Evolutionary conservation across 129 eudicot species (phyloP).

Genomic region (Helianthus tuberosus): DNA sequence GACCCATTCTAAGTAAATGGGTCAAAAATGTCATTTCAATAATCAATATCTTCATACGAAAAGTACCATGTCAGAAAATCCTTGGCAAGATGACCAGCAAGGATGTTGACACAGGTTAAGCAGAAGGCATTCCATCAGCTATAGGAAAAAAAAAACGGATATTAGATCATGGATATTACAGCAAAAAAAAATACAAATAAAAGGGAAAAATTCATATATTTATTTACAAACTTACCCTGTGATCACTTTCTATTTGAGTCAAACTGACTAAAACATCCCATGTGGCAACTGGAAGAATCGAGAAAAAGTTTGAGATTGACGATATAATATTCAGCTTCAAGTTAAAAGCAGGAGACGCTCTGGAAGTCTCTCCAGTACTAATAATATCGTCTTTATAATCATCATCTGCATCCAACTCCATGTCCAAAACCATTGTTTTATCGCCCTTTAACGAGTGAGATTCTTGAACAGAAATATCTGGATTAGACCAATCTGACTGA

Average conservation of each 20-base stretch:
- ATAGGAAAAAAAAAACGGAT: neutral
- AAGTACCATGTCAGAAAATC: conserved; percentile 71
- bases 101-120: conserved; percentile 78
- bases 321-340: conserved; percentile 59
- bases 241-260: conserved; percentile 61
- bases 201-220: neutral
- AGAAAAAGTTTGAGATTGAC: conserved; percentile 63
- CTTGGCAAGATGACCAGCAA: conserved; percentile 69
- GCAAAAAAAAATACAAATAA: conserved; percentile 9
- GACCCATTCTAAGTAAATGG: conserved; percentile 19
- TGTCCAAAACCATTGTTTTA: conserved; percentile 55
- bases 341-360: conserved; percentile 42
- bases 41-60: conserved; percentile 11
- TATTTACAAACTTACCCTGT: conserved; percentile 43
- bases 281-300: conserved; percentile 67
- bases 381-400: conserved; percentile 58
- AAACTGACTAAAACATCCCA: conserved; percentile 80
- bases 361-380: conserved; percentile 44
- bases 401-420: conserved; percentile 71
- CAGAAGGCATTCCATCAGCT: conserved; percentile 62
- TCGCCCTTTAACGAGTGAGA: conserved; percentile 36
- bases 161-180: conserved; percentile 8
- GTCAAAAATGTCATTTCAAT: neutral
- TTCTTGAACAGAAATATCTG: conserved; percentile 37
- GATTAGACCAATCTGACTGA: conserved; percentile 36